phyloP scores from a whole-genome alignment of 1,284 basidiomycete species.

The Calocybe gambosa region DNA sequence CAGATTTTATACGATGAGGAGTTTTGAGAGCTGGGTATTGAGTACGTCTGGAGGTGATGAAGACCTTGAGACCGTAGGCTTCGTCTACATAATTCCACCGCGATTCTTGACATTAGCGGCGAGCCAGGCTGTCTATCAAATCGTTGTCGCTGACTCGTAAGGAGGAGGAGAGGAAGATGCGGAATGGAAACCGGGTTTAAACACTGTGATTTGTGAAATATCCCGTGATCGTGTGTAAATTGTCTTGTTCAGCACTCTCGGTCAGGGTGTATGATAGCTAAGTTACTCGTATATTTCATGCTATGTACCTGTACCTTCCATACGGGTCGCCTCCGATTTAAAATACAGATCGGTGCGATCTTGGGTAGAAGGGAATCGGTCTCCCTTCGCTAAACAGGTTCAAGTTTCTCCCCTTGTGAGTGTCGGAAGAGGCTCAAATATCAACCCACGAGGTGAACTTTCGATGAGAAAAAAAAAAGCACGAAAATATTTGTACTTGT shows the following conservation, averaged over 20 bases:
- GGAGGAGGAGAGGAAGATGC: neutral
- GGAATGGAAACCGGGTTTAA: neutral
- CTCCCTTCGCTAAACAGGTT: slow-evolving; percentile 43
- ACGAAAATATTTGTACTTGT: slow-evolving; percentile 13
- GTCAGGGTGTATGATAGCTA: neutral
- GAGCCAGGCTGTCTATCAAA: neutral
- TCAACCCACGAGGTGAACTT: slow-evolving; percentile 67
- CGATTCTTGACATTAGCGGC: slow-evolving; percentile 6
- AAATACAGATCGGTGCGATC: slow-evolving; percentile 32
- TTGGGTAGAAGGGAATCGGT: slow-evolving; percentile 35
- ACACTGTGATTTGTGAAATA: neutral
- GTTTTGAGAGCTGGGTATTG: neutral
- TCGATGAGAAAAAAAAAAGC: slow-evolving; percentile 32
- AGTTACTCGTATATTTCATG: neutral
- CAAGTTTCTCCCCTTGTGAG: slow-evolving; percentile 41
- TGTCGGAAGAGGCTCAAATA: slow-evolving; percentile 59
- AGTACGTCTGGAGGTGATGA: slow-evolving; percentile 1
- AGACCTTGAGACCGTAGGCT: neutral
- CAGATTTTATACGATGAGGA: neutral
- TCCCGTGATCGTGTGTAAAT: neutral
- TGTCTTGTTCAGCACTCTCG: neutral
- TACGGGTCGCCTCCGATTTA: slow-evolving; percentile 43
- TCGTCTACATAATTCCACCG: slow-evolving; percentile 4
- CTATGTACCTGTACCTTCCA: slow-evolving; percentile 29
- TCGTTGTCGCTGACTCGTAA: neutral